Base-by-base conservation (phyloP, 108 stramenopile species). In the Skeletonema menzelii region DNA sequence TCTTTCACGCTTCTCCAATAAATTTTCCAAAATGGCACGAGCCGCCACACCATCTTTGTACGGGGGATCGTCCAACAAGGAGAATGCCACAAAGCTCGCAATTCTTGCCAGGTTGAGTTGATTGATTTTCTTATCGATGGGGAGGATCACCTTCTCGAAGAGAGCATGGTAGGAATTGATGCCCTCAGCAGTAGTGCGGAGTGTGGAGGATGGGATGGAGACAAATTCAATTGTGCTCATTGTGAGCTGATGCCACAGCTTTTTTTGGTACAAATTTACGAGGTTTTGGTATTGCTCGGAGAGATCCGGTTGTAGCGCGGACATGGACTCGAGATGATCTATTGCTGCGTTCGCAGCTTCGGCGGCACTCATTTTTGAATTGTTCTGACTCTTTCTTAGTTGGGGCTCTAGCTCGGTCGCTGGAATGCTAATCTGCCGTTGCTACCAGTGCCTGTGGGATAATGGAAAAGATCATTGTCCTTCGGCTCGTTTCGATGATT, bases 241-340 rank as follows among this genome's bases (percentile, higher is more conserved):
- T 7, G 97, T 97, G 64, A 97, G 84, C 85, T 99, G 97, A 82
- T 99, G 97, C 96, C 96, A 99, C 27, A 98, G 80, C 87, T 97
- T 99, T 67, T 82, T 69, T 42, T 75, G 63, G 69, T 77, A 88
- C 22, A 91, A 83, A 31, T 64, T 62, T 31, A 79, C 80, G 58
- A 98, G 79, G 20, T 76, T 71, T 37, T 83, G 67, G 84, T 95
- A 97, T 65, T 84, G 78, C 28, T 87, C 92, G 27, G 90, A 91
- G 55, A 95, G 79, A 61, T 95, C 95, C 6, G 92, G 92, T 67
- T 88, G 80, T 26, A 76, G 69, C 20, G 69, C 70, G 63, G 87
- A 76, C 88, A 95, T 88, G 68, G 77, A 67, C 59, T 94, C 86
- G 67, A 95, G 86, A 63, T 94, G 93, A 14, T 93, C 95, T 63